These are phyloP conservation scores for Phoenix roebelenii DNA, from an alignment of 176 grass and related monocot species.

Conservation along the genomic window DNA sequence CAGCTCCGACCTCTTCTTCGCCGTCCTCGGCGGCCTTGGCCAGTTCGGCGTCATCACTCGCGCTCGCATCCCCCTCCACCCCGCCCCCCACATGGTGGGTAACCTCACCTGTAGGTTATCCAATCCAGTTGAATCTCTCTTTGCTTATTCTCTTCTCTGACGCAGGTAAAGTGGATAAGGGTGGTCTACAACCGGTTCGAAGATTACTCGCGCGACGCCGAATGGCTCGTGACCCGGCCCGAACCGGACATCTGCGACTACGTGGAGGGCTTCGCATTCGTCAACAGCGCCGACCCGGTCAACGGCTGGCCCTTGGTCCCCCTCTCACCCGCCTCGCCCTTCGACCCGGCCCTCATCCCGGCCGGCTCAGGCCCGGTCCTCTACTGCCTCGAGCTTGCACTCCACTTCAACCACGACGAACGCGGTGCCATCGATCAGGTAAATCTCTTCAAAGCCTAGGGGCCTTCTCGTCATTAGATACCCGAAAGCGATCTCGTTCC, in stretches of 20 bases:
- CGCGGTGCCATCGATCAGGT: conserved; percentile 53
- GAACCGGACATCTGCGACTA: conserved; percentile 46
- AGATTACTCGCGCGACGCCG: conserved; percentile 67
- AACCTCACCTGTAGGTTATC: no score
- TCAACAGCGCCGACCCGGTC: conserved; percentile 51
- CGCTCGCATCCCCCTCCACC: conserved; percentile 57
- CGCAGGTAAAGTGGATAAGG: conserved; percentile 61
- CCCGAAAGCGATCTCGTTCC: background rate
- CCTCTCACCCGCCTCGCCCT: conserved; percentile 29
- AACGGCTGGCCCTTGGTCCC: conserved; percentile 81
- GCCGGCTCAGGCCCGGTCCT: conserved; percentile 47
- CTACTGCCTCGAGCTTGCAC: conserved; percentile 89
- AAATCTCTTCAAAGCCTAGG: background rate
- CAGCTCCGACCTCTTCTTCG: conserved; percentile 66
- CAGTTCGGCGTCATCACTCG: conserved; percentile 96
- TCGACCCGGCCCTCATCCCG: conserved; percentile 45
- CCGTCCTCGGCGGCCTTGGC: conserved; percentile 83
- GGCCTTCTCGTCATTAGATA: conserved; percentile 31
- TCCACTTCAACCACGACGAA: conserved; percentile 39
- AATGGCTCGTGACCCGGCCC: conserved; percentile 54
- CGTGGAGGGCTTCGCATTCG: conserved; percentile 84
- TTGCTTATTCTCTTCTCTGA: background rate
- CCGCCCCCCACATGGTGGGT: conserved; percentile 44
- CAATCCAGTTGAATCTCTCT: no score
- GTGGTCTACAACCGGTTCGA: conserved; percentile 70